A percentile compares a stretch with the other conserved stretches of the same genome.
phyloP scores from a whole-genome alignment of 345 rosid genomes.

The Rhodamnia argentea region DNA sequence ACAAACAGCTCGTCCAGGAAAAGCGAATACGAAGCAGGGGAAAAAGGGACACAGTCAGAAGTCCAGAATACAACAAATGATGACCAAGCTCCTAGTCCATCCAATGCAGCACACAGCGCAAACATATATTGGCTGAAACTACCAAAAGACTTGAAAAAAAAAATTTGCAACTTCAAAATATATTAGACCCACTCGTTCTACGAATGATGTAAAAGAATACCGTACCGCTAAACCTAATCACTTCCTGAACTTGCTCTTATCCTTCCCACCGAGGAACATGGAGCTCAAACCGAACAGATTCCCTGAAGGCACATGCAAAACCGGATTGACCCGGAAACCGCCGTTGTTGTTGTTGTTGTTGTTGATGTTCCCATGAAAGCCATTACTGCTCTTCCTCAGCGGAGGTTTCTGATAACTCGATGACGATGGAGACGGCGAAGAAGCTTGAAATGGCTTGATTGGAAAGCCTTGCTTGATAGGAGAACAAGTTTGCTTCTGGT shows the following conservation, averaged over 20 bases:
- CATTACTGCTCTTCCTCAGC: background rate
- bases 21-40: background rate
- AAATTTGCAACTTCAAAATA: background rate
- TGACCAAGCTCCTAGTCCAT: background rate
- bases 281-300: slow-evolving; percentile 13
- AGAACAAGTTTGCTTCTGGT: background rate
- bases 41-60: background rate
- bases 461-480: background rate
- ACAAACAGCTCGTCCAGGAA: background rate
- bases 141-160: background rate
- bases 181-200: background rate
- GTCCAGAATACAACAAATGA: background rate
- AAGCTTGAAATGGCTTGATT: background rate
- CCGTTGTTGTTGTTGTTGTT: background rate
- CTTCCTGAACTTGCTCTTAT: slow-evolving; percentile 12
- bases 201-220: background rate
- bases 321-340: slow-evolving; percentile 1
- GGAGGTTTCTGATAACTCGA: slow-evolving; percentile 2
- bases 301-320: slow-evolving; percentile 5
- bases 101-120: background rate
- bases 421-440: background rate
- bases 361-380: background rate
- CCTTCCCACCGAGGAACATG: slow-evolving; percentile 2
- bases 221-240: background rate
- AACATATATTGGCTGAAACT: background rate